These are phyloP conservation scores for Paramecium pentaurelia DNA, from an alignment of 73 alveolate species.

Conservation along the genomic window DNA sequence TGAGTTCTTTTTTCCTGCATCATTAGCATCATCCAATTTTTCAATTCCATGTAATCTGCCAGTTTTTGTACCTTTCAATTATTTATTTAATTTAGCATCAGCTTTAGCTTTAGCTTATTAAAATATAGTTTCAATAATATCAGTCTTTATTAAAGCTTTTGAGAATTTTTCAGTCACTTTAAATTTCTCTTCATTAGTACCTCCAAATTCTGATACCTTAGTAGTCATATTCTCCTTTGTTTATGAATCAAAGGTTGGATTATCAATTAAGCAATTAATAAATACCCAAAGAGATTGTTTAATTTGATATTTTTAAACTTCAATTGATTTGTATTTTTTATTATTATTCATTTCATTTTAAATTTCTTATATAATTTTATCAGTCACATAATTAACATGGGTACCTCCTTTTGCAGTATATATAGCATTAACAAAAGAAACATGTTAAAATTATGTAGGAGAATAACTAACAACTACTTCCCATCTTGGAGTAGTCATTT, in stretches of 20 bases:
- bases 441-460: slow-evolving; percentile 87
- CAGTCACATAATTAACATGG: slow-evolving; percentile 95
- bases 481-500: slow-evolving; percentile 92
- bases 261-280: slow-evolving; percentile 95
- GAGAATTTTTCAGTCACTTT: slow-evolving; percentile 89
- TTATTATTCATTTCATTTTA: slow-evolving; percentile 64
- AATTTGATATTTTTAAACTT: slow-evolving; percentile 85
- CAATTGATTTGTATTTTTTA: slow-evolving; percentile 81
- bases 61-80: slow-evolving; percentile 90
- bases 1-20: slow-evolving; percentile 93
- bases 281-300: slow-evolving; percentile 94
- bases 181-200: slow-evolving; percentile 67
- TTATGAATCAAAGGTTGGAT: slow-evolving; percentile 99
- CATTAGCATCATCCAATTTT: slow-evolving; percentile 99
- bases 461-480: slow-evolving; percentile 94
- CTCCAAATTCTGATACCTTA: slow-evolving; percentile 92
- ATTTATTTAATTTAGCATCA: slow-evolving; percentile 92
- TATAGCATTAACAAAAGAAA: slow-evolving; percentile 96
- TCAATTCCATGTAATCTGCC: slow-evolving; percentile 93
- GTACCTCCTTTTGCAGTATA: slow-evolving; percentile 98
- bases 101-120: slow-evolving; percentile 96
- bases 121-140: slow-evolving; percentile 91
- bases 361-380: slow-evolving; percentile 84
- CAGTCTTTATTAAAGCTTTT: slow-evolving; percentile 87
- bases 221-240: slow-evolving; percentile 98